Evolutionary conservation across 1,284 basidiomycete genomes (phyloP), one percentile per base, ranked within the genome.

Genomic region (Entoloma clypeatum): DNA sequence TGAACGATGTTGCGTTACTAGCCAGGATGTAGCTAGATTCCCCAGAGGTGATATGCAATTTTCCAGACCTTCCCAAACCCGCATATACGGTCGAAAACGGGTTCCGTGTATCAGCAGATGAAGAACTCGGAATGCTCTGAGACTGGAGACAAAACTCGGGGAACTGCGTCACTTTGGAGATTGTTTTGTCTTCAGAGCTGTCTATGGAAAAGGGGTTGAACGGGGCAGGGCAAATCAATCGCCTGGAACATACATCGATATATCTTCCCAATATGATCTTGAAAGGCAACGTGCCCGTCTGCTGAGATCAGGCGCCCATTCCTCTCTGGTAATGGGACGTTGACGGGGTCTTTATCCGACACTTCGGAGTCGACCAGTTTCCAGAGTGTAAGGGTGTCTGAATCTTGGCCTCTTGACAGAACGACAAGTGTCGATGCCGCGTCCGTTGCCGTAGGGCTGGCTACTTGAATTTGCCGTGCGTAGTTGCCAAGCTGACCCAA

Each of bases 1-100:
- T 75, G 63, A 94, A 92, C 0, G 94, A 97, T 16, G 81, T 94
- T 14, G 72, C 81, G 45, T 82, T 83, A 2, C 71, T 64, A 1
- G 85, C 77, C 2, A 86, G 49, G 19, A 63, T 51, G 10, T 56
- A 46, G 5, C 54, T 45, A 14, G 49, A 52, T 5, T 51, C 53
- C 5, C 56, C 55, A 18, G 56, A 55, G 3, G 71, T 63, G 30
- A 76, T 68, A 45, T 76, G 73, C 2, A 93, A 64, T 52, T 81
- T 86, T 2, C 85, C 82, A 3, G 73, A 72, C 11, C 71, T 62
- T 1, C 84, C 74, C 7, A 89, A 74, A 1, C 88, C 90, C 39
- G 92, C 63, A 54, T 80, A 77, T 1, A 86, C 49, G 7, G 34
- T 36, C 7, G 51, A 31, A 7, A 50, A 26, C 27, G 41, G 47